Conservation (phyloP, 768 basidiomycete genomes). For the Auriculariales sp. region DNA sequence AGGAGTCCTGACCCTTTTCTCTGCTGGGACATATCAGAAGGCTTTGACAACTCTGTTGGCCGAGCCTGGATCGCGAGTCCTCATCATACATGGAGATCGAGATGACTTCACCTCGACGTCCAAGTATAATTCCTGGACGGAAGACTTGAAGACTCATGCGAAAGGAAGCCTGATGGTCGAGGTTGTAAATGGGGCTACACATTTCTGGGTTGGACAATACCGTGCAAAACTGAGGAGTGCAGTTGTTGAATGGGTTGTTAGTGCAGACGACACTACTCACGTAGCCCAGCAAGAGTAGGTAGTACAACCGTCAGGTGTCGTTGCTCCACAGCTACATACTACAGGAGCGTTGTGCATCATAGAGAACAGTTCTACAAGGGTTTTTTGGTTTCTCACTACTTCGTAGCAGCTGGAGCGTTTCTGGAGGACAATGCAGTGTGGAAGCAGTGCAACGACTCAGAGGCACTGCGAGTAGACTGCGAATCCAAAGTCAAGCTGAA, state of each 20-base stretch:
- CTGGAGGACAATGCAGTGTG: no score
- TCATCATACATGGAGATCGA: slow-evolving; percentile 49
- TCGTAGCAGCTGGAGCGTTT: no score
- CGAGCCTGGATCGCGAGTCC: slow-evolving; percentile 32
- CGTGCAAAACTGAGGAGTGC: slow-evolving; percentile 6
- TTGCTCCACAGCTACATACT: no score
- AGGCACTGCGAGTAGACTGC: no score
- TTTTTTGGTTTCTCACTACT: no score
- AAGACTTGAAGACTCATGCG: slow-evolving; percentile 19
- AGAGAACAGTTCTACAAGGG: no score
- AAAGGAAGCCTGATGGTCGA: slow-evolving; percentile 17
- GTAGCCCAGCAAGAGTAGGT: no score
- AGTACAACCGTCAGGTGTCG: no score
- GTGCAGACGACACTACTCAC: no score
- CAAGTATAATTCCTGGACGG: slow-evolving; percentile 42
- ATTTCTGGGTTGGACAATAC: slow-evolving; percentile 41
- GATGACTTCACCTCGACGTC: slow-evolving; percentile 55
- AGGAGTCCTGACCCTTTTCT: slow-evolving; percentile 55
- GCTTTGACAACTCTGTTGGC: slow-evolving; percentile 36
- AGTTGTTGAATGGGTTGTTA: slow-evolving; percentile 7
- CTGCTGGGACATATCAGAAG: slow-evolving; percentile 34
- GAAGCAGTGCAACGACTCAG: no score
- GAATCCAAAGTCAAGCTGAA: no score
- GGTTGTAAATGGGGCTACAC: slow-evolving; percentile 35
- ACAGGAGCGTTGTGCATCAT: no score